Percentiles rank a stretch among this genome's conserved stretches.
Evolutionary conservation across 176 grass and related monocot genomes (phyloP).

Genomic region (Neostapfia colusana): DNA sequence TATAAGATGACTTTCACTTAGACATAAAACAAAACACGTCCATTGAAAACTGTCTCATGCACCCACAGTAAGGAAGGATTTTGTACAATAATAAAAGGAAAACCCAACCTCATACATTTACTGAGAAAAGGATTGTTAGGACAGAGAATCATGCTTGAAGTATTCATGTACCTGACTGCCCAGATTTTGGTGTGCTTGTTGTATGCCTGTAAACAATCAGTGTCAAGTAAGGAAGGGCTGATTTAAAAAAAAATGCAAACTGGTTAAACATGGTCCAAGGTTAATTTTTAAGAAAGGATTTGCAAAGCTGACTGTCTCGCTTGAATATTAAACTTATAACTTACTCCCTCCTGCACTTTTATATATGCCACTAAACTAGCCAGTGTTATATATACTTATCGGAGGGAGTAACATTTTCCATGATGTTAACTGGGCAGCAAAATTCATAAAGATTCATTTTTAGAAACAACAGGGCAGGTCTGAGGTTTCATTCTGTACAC

Average conservation of each 20-base stretch:
- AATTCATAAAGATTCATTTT: no score
- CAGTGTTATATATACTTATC: no score
- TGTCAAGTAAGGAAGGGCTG: constrained; percentile 21
- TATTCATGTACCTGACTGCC: constrained; percentile 65
- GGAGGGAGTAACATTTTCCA: not conserved
- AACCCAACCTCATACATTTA: not conserved
- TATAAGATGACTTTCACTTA: no score
- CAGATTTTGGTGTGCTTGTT: constrained; percentile 59
- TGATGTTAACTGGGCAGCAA: constrained; percentile 13
- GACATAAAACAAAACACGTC: no score
- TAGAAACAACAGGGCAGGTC: no score
- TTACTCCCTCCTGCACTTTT: not conserved
- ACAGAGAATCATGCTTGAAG: constrained; percentile 14
- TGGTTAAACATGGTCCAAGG: not conserved
- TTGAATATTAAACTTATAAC: constrained; percentile 8
- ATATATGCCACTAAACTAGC: no score
- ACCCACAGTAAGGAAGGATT: not conserved
- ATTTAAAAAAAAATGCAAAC: not conserved
- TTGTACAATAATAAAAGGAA: no score
- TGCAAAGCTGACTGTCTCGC: not conserved
- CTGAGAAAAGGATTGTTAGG: constrained; percentile 6
- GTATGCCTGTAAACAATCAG: constrained; percentile 51
- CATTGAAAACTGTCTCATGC: not conserved
- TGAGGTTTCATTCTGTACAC: no score
- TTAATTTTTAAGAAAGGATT: not conserved